A percentile compares a stretch with the other conserved stretches of the same genome.
These are phyloP conservation scores for Kazachstania taianensis DNA, from an alignment of 805 yeast species.

Conservation along the genomic window DNA sequence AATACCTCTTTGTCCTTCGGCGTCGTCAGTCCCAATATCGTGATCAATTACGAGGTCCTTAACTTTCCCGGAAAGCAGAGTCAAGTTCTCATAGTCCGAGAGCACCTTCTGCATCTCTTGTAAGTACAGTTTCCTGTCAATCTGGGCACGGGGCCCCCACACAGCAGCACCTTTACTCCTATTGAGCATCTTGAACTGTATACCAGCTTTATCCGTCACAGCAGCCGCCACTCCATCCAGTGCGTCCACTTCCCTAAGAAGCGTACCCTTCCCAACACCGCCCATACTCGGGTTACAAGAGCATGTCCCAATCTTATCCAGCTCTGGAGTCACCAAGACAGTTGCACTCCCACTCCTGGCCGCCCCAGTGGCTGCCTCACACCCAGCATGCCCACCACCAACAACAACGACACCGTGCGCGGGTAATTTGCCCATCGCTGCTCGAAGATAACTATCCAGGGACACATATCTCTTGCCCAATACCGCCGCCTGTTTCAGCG, in stretches of 20 bases:
- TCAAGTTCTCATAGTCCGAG: constrained; percentile 42
- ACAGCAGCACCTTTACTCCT: constrained; percentile 86
- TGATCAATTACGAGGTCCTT: constrained; percentile 64
- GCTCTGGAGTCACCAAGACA: constrained; percentile 60
- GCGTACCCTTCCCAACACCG: constrained; percentile 95
- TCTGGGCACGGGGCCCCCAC: constrained; percentile 97
- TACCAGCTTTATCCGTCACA: constrained; percentile 88
- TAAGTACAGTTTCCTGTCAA: constrained; percentile 73
- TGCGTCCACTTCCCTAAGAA: constrained; percentile 89
- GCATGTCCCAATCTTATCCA: constrained; percentile 77
- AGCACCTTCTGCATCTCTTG: constrained; percentile 67
- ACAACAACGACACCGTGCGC: constrained; percentile 71
- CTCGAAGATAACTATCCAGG: constrained; percentile 10
- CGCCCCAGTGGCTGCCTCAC: constrained; percentile 92
- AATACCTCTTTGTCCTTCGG: constrained; percentile 16
- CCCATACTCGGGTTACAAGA: constrained; percentile 98
- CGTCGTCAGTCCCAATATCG: neutral
- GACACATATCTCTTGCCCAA: neutral
- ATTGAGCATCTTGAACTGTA: constrained; percentile 80
- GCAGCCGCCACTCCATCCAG: constrained; percentile 83
- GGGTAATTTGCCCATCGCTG: constrained; percentile 7
- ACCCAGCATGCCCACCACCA: constrained; percentile 99
- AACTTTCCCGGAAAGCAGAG: constrained; percentile 58
- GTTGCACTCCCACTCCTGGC: constrained; percentile 66
- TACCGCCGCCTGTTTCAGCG: neutral